These are phyloP conservation scores for Fusarium odoratissimum DNA, from an alignment of 2,329 filamentous ascomycete genomes.

Conservation along the genomic window DNA sequence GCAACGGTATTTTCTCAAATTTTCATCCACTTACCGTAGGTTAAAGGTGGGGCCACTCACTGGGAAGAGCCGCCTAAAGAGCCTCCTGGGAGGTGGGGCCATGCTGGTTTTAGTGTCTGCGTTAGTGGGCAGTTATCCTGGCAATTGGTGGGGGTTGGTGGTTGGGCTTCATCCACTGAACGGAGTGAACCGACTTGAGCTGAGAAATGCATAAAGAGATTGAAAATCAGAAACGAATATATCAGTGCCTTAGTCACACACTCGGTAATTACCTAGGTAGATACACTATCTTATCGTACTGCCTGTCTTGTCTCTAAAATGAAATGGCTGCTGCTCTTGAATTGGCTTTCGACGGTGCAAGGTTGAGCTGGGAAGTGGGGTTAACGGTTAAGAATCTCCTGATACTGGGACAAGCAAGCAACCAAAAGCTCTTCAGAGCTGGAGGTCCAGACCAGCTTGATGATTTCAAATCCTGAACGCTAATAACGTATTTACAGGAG, in stretches of 20 bases:
- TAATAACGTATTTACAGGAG: neutral
- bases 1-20: conserved; percentile 2
- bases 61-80: neutral
- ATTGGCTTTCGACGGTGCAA: neutral
- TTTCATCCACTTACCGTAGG: conserved; percentile 27
- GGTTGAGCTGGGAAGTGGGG: conserved; percentile 14
- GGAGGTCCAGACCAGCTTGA: neutral
- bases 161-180: neutral
- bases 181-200: neutral
- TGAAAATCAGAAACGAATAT: neutral
- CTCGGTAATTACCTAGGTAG: neutral
- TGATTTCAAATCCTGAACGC: too few species aligned
- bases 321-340: neutral
- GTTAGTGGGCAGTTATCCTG: neutral
- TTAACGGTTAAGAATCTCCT: neutral
- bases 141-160: neutral
- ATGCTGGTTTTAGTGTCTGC: neutral
- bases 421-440: neutral
- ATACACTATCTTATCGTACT: neutral
- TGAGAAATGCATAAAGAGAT: neutral
- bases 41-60: neutral
- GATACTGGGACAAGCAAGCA: neutral
- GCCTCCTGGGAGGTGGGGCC: conserved; percentile 13
- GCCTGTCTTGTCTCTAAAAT: neutral
- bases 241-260: neutral